Evolutionary conservation across 164 flowering plant genomes (phyloP), one percentile per base, ranked within the genome.

Genomic region (Berberis vulgaris): DNA sequence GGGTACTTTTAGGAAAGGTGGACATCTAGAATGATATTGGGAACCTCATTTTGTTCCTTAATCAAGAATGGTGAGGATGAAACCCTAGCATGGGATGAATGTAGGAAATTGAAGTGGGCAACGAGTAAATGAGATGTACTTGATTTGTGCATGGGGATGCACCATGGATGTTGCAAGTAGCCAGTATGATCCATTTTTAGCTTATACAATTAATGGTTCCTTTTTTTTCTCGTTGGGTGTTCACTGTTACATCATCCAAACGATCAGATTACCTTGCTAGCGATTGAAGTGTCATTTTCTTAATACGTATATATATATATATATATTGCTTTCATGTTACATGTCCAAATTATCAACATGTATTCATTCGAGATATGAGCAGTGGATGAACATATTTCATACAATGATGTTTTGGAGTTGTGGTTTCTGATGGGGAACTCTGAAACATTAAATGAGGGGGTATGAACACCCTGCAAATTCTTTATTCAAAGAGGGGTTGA

Each of bases 11-110:
- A 45, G 75, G 66, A 69, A 66, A 7, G 63, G 11, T 66, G 63
- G 59, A 66, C 44, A 61, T 57, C 50, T 67, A 66, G 68, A 67
- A 73, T 66, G 66, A 66, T 58, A 59, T 58, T 66, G 67, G 82
- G 78, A 76, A 78, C 70, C 70, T 73, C 73, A 66, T 71, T 63
- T 58, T 65, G 44, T 66, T 57, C 70, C 69, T 59, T 62, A 50
- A 69, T 65, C 58, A 59, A 59, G 66, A 58, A 54, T 9, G 52
- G 46, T 41, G 12, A 43, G 42, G 43, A 26, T 26, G 43, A 59
- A 60, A 50, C 55, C 52, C 39, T 60, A 56, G 54, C 43, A 13
- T 10, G 71, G 58, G 71, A 43, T 59, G 65, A 67, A 47, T 61
- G 49, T 67, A 49, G 65, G 58, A 41, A 72, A 49, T 59, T 60